Conservation (phyloP, 75 land plant genomes). For the Azolla pinnata region DNA sequence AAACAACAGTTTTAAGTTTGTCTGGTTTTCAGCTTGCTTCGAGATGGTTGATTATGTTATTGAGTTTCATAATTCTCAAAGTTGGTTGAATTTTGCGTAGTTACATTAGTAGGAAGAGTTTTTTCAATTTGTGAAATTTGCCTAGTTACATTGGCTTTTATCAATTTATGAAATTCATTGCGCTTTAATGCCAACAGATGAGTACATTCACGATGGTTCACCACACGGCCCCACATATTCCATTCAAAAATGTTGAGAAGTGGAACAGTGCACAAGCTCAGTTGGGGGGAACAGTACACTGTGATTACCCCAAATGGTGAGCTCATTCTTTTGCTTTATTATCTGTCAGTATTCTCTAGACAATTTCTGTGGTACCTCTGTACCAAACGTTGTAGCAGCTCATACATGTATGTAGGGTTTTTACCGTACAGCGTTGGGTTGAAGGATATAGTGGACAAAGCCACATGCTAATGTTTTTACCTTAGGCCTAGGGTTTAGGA, state of each 20-base stretch:
- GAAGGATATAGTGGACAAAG: too few species aligned
- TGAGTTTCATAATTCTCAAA: neutral
- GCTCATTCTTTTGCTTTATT: slow-evolving; percentile 1
- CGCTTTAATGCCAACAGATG: slow-evolving; percentile 80
- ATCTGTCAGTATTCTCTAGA: neutral
- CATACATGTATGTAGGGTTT: too few species aligned
- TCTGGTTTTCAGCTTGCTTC: neutral
- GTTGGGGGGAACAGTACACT: slow-evolving; percentile 89
- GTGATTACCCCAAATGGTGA: slow-evolving; percentile 86
- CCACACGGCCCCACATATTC: slow-evolving; percentile 95
- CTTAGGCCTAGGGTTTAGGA: too few species aligned
- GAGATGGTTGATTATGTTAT: neutral
- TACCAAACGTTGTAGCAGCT: too few species aligned
- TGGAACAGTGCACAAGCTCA: slow-evolving; percentile 91
- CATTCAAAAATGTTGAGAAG: slow-evolving; percentile 57
- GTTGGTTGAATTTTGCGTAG: too few species aligned
- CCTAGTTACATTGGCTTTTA: too few species aligned
- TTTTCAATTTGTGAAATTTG: too few species aligned
- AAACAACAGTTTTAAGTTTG: slow-evolving; percentile 13
- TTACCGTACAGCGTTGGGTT: too few species aligned
- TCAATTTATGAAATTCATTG: too few species aligned
- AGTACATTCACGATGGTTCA: slow-evolving; percentile 97
- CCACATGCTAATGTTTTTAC: too few species aligned
- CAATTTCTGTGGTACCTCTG: too few species aligned
- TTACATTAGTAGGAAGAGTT: too few species aligned